Evolutionary conservation across 257 asterid species (phyloP), one percentile per base, ranked within the genome.

Genomic region (Ocimum tenuiflorum): DNA sequence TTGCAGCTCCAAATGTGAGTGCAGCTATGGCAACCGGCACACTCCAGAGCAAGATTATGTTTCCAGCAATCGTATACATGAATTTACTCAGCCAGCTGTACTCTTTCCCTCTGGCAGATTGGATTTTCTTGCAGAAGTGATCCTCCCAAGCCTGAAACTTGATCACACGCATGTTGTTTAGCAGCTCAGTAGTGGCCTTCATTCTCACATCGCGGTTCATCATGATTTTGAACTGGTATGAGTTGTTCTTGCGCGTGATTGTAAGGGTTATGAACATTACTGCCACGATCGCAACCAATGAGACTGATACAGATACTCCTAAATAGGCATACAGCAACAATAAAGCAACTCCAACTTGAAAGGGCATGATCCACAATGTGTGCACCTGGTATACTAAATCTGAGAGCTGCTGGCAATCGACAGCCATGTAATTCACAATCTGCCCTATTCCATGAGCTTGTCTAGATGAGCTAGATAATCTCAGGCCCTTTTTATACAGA

Each of bases 81-180:
- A 85, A 83, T 73, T 83, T 88, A 17, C 77, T 27, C 0, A 88
- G 81, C 96, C 96, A 88, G 0, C 67, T 42, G 8, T 53, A 83
- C 66, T 88, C 94, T 18, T 35, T 24, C 8, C 60, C 78, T 0
- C 96, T 78, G 23, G 81, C 68, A 3, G 74, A 41, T 8, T 47
- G 78, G n/a, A 88, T 82, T 63, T 65, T 82, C 51, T 74, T 41
- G 36, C 33, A 51, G 70, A 88, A 88, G 50, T 85, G 86, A 49
- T 86, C 87, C 58, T 88, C 96, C 96, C 96, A 88, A 4, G 91
- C 96, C 49, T 88, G 96, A 41, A 88, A 86, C 68, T 83, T 88
- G 63, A 88, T 83, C 36, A 86, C 96, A 0, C 91, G 76, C 89
- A 88, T 80, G 38, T 83, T 64, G 51, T 73, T 85, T 2, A 88